Conservation (phyloP, 129 eudicot species). For the Artemisia tridentata region DNA sequence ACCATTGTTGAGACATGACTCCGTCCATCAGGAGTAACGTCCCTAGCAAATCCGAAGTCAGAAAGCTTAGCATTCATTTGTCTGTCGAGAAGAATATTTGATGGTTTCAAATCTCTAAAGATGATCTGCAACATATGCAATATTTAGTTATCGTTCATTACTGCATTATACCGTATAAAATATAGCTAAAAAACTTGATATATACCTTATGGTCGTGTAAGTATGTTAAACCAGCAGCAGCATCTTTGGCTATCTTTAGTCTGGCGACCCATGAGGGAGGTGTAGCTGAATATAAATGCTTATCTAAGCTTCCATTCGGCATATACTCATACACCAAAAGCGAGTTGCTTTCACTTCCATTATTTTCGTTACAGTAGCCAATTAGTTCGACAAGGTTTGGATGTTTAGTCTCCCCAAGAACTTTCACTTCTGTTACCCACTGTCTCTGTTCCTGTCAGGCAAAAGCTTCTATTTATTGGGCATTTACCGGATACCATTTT, state of each 20-base stretch:
- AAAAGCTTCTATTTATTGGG: not conserved
- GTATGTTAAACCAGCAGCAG: constrained; percentile 76
- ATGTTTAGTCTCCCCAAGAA: constrained; percentile 68
- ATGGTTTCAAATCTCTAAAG: constrained; percentile 82
- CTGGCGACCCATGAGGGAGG: constrained; percentile 61
- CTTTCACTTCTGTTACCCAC: constrained; percentile 77
- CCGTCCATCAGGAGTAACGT: constrained; percentile 62
- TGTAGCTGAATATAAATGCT: constrained; percentile 47
- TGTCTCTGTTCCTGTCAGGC: constrained; percentile 63
- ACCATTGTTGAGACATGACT: constrained; percentile 82
- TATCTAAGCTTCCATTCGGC: constrained; percentile 75
- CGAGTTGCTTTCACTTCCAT: constrained; percentile 61
- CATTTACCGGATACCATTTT: not conserved
- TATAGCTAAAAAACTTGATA: too few relatives aligned
- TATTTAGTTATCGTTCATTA: too few relatives aligned
- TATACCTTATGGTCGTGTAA: constrained; percentile 51
- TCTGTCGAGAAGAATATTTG: constrained; percentile 77
- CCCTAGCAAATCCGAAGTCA: constrained; percentile 79
- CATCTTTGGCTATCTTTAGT: constrained; percentile 69
- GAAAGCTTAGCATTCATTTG: constrained; percentile 81
- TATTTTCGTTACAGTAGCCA: constrained; percentile 79
- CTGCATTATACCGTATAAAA: too few relatives aligned
- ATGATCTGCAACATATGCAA: constrained; percentile 42
- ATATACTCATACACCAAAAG: constrained; percentile 74
- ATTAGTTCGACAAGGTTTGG: constrained; percentile 68